Base-by-base conservation (phyloP, 2,329 filamentous ascomycete genomes). In the Penicillium verrucosum region DNA sequence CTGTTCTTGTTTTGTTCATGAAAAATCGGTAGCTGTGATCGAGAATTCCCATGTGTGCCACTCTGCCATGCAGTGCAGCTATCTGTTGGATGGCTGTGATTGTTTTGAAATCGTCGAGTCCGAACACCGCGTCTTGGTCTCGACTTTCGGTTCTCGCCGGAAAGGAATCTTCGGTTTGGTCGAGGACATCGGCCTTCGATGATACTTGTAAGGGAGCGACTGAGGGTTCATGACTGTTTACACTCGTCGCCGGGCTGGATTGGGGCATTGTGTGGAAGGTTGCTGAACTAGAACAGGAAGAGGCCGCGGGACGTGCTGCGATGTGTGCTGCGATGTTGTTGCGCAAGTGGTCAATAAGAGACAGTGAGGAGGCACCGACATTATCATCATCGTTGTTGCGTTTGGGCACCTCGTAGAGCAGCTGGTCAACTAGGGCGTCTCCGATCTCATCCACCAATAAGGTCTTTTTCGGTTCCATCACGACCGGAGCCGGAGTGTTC, bases 31-130 rank as follows among this genome's bases (percentile, higher is more conserved):
- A 77, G 46, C 71, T 75, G 8, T 62, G 69, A 43, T 78, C 76
- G 1, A 77, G 68, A n/a, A 78, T 69, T 2, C 74, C 75, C 75
- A 77, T 77, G 54, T 78, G 73, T 5, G 75, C 75, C 1, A 76
- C 72, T 16, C 68, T 67, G 7, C 75, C 74, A 57, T 76, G 72
- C 11, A 62, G 60, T 5, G 61, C 62, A 2, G 73, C 67, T 1
- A 78, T 65, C 1, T 57, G 51, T 38, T 70, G 61, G 14, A 75
- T 62, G 14, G 69, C 67, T 8, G 64, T 63, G 45, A 72, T 63
- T 0, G 70, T 69, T n/a, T 64, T 61, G 53, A 74, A 69, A 40
- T 74, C 71, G 10, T 66, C 56, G 1, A 74, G 61, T 4, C 59
- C 65, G 53, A 70, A 72, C 6, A 71, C 67, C 21, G 44, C 51